A percentile compares a stretch with the other conserved stretches of the same genome.
Evolutionary conservation across 176 grass and related monocot genomes (phyloP).

Genomic region (Oryza meridionalis): DNA sequence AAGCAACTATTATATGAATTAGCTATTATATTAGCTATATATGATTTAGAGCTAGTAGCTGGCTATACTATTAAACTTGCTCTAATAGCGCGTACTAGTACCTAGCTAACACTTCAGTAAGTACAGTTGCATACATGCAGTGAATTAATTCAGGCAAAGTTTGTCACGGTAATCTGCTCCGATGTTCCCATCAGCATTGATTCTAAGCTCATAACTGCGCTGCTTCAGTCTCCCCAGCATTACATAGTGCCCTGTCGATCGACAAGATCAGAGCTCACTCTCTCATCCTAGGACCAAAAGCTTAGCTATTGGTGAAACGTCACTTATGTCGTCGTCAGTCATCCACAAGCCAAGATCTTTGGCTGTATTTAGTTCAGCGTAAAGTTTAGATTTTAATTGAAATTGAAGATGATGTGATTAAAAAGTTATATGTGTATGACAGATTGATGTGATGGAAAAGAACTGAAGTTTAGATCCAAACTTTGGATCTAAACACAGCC

Average conservation of each 20-base stretch:
- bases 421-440: no score
- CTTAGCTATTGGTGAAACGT: not conserved
- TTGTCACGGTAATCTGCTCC: not conserved
- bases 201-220: not conserved
- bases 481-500: no score
- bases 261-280: not conserved
- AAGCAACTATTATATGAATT: no score
- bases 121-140: not conserved
- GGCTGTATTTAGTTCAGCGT: no score
- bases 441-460: no score
- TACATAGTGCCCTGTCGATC: not conserved
- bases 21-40: no score
- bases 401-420: no score
- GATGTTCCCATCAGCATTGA: not conserved
- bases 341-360: not conserved
- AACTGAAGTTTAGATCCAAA: no score
- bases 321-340: not conserved
- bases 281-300: not conserved
- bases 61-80: no score
- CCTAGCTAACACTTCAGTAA: not conserved
- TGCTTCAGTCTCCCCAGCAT: not conserved
- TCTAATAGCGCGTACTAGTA: no score
- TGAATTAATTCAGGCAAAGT: not conserved
- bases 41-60: no score
- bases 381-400: no score